Conservation (phyloP, 495 filamentous ascomycete genomes). For the Pyronema domesticum region DNA sequence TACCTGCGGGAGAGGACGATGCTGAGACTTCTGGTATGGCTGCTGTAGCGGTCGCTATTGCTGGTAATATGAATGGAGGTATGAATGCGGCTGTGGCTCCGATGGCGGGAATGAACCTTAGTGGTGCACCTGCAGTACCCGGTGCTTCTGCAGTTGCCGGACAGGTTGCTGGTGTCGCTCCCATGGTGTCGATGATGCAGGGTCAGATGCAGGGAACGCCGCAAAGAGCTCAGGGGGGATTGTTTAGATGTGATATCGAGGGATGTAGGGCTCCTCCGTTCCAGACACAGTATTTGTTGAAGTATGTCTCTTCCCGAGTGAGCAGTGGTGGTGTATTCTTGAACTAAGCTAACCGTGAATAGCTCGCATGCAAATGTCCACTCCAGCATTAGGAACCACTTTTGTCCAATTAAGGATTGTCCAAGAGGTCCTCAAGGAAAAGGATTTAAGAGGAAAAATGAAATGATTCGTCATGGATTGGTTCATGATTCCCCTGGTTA, state of each 20-base stretch:
- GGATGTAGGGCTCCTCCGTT: constrained; percentile 75
- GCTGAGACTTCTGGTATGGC: constrained; percentile 5
- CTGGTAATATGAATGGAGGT: constrained; percentile 25
- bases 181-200: constrained; percentile 6
- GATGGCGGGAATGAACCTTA: constrained; percentile 27
- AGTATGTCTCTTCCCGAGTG: constrained; percentile 33
- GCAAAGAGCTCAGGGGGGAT: constrained; percentile 16
- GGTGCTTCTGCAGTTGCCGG: background rate
- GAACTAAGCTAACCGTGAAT: constrained; percentile 27
- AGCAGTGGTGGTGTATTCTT: background rate
- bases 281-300: constrained; percentile 73
- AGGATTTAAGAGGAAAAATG: constrained; percentile 97
- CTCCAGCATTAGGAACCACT: constrained; percentile 75
- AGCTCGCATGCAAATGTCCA: constrained; percentile 98
- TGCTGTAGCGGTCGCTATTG: constrained; percentile 17
- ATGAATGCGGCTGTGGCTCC: constrained; percentile 28
- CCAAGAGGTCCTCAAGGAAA: constrained; percentile 65
- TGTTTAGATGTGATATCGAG: constrained; percentile 39
- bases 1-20: constrained; percentile 22
- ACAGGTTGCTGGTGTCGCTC: background rate
- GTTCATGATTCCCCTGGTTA: constrained; percentile 94
- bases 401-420: constrained; percentile 69
- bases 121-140: too few species aligned
- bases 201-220: constrained; percentile 29
- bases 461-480: constrained; percentile 94